Base-by-base conservation (phyloP, 257 asterid genomes). In the Solanum lycopersicoides region DNA sequence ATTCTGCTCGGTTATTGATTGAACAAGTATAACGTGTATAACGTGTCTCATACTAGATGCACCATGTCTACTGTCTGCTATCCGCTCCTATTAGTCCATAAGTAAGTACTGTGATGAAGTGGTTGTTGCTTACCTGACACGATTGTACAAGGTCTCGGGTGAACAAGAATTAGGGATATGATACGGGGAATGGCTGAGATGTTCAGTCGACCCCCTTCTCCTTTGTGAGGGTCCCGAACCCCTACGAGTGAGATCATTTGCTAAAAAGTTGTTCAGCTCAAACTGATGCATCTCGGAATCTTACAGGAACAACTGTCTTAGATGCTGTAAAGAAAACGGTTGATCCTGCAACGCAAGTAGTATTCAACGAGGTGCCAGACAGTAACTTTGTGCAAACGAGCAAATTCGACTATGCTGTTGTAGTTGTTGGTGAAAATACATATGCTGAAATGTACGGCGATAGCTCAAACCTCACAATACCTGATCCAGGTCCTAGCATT, bases 361-460 rank as follows among this genome's bases (percentile, higher is more conserved):
- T 90, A 84, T 90, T 85, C 88, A 44, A 79, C 4, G 91, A 91
- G 89, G 91, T 87, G 71, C 95, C 95, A 5, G 87, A 89, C 71
- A 12, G 88, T 25, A 35, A 71, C 66, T 88, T 88, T 77, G 73
- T 91, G 14, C 63, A 88, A 14, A 84, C 93, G 15, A 80, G 69
- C 39, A 34, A 85, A 16, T 91, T 91, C 34, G 89, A 92, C 37
- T 92, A 87, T 12, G 93, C 93, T 28, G 72, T 93, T 35, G 93
- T 93, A 28, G 93, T 88, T 14, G 95, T 93, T 47, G 94, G 95
- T 25, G 95, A 93, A 85, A 83, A 41, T 12, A 92, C 95, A 25
- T 93, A 93, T 80, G 90, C 93, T 7, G 95, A 93, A 77, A 56
- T 87, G 21, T n/a, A 15, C 1, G 95, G 94, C 2, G 95, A 93